Base-by-base conservation (phyloP, 108 stramenopile genomes). In the Cylindrotheca closterium region DNA sequence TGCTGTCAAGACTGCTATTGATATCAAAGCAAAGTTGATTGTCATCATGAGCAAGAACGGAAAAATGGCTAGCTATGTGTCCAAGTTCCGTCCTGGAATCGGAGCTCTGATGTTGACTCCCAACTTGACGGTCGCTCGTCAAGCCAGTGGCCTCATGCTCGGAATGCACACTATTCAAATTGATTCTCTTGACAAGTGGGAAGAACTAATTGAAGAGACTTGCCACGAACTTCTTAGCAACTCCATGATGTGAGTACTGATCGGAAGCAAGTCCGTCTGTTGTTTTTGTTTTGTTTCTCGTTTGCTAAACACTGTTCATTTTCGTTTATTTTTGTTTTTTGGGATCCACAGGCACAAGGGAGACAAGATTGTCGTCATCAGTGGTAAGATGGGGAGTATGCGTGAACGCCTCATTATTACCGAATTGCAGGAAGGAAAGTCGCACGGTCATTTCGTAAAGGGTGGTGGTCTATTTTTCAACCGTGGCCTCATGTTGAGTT, bases 1-100 rank as follows among this genome's bases (percentile, higher is more conserved):
- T 22, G 92, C 96, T 49, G 96, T 97, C 61, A 94, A 97, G 75
- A 95, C 96, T 15, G 94, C 94, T 25, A 64, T 92, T 52, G 97
- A 98, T 78, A 75, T 93, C 4, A 60, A 68, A 26, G 96, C 96
- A 23, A 82, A 82, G 67, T 68, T 71, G 24, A 93, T 96, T 64
- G 64, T 96, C 49, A 96, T 97, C 10, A 71, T 88, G 55, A 89
- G 95, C 17, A 88, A 96, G 66, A 86, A 85, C 26, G 98, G 98
- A 25, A 83, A 70, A 67, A 92, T 93, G 31, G 96, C 96, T 18
- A 67, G 70, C 33, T 75, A 78, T 23, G 73, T 88, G 26, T 75
- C 85, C 63, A 90, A 90, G 74, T 90, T 85, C 71, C 75, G 97
- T 54, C 98, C 97, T 3, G 79, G 78, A 31, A 71, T 95, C 63